Percentiles rank a stretch among this genome's conserved stretches.
Evolutionary conservation across 2,329 filamentous ascomycete genomes (phyloP).

Genomic region (Cladosporium sp.): DNA sequence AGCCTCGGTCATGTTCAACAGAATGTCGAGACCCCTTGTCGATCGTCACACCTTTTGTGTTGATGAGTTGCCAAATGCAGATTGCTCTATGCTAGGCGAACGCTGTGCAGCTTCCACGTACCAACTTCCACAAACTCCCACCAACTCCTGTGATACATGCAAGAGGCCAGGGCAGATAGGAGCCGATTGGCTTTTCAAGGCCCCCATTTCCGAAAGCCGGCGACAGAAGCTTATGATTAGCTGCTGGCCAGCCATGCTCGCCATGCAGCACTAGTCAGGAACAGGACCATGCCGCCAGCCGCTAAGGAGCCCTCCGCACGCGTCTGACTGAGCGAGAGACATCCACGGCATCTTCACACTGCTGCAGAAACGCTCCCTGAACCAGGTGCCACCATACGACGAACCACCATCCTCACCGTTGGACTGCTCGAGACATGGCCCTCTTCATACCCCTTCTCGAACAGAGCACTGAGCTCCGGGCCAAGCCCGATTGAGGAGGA

Average conservation of each 20-base stretch:
- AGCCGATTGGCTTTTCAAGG: constrained; percentile 3
- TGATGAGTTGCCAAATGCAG: not conserved
- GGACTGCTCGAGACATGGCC: constrained; percentile 4
- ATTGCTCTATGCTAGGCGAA: not conserved
- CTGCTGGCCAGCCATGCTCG: not conserved
- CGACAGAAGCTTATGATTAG: constrained; percentile 1
- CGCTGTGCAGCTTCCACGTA: not conserved
- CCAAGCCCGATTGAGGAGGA: constrained; percentile 6
- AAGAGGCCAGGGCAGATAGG: not conserved
- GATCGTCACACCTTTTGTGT: not conserved
- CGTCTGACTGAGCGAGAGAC: not conserved
- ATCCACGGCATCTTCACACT: constrained; percentile 6
- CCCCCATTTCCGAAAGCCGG: not conserved
- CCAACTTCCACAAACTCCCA: not conserved
- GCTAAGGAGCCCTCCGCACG: constrained; percentile 3
- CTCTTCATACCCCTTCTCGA: constrained; percentile 2
- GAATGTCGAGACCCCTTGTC: not conserved
- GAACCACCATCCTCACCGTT: not conserved
- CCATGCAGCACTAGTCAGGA: constrained; percentile 10
- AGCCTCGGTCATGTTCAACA: not conserved
- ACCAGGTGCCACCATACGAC: not conserved
- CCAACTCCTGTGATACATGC: constrained; percentile 2
- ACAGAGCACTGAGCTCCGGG: not conserved
- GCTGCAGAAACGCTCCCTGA: constrained; percentile 6
- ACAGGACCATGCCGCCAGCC: constrained; percentile 4